phyloP scores from a whole-genome alignment of 2,329 filamentous ascomycete genomes.

The Hypoxylon sp. region DNA sequence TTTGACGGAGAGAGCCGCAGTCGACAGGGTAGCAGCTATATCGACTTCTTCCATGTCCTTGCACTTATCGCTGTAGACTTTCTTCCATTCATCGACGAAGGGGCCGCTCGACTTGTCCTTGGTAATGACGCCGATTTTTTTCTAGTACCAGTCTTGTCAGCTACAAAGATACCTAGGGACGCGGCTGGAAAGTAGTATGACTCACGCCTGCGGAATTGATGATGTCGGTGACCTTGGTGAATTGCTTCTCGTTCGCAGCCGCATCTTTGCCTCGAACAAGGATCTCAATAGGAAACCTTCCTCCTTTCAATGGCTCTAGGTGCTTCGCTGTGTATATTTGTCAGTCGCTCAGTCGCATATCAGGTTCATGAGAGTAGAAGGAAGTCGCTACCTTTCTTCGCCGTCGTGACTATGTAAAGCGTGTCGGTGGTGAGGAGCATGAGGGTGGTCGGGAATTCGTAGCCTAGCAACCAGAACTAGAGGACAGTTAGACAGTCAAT shows the following conservation, averaged over 20 bases:
- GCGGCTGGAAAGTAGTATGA: constrained; percentile 43
- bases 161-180: constrained; percentile 25
- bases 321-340: constrained; percentile 77
- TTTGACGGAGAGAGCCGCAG: constrained; percentile 88
- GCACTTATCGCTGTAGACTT: constrained; percentile 78
- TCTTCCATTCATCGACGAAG: constrained; percentile 97
- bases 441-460: constrained; percentile 96
- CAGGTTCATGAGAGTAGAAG: not conserved
- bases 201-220: constrained; percentile 90
- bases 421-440: constrained; percentile 91
- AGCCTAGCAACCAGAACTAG: constrained; percentile 97
- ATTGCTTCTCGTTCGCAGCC: constrained; percentile 90
- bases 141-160: constrained; percentile 61
- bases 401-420: constrained; percentile 92
- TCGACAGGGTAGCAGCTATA: constrained; percentile 83
- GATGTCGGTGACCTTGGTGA: constrained; percentile 82
- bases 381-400: constrained; percentile 83
- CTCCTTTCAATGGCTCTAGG: constrained; percentile 89
- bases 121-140: constrained; percentile 87
- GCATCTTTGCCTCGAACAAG: constrained; percentile 92
- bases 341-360: constrained; percentile 50
- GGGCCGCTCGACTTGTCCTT: constrained; percentile 89
- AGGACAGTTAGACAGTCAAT: constrained; percentile 15
- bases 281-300: constrained; percentile 92
- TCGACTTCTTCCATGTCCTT: constrained; percentile 93